Evolutionary conservation across 805 yeast genomes (phyloP).

Genomic region (Pichia exigua): DNA sequence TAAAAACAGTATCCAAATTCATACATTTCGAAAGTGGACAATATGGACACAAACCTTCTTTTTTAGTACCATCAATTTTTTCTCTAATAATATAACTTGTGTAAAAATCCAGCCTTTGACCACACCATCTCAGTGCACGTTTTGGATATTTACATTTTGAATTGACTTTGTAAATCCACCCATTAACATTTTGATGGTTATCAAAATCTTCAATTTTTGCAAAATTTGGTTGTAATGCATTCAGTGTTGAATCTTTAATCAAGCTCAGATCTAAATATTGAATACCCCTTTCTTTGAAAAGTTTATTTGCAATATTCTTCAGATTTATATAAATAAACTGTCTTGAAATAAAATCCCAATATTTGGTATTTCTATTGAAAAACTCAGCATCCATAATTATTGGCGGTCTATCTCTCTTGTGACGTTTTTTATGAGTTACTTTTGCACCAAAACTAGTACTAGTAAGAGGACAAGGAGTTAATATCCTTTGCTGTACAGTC

Average conservation of each 20-base stretch:
- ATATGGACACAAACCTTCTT: slow-evolving; percentile 27
- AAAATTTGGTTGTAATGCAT: slow-evolving; percentile 4
- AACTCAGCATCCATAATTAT: not conserved
- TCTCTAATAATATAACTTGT: slow-evolving; percentile 17
- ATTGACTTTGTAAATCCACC: slow-evolving; percentile 9
- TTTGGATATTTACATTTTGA: not conserved
- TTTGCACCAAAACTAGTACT: not conserved
- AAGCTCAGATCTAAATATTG: not conserved
- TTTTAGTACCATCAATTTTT: slow-evolving; percentile 8
- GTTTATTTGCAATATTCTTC: not conserved
- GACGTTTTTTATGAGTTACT: not conserved
- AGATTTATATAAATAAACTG: not conserved
- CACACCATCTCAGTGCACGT: slow-evolving; percentile 7
- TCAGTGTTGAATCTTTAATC: not conserved
- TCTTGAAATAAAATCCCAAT: not conserved
- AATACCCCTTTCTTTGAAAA: not conserved
- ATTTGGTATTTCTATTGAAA: not conserved
- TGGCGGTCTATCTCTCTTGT: not conserved
- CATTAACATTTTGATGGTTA: slow-evolving; percentile 1
- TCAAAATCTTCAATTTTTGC: not conserved
- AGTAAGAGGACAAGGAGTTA: not conserved
- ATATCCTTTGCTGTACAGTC: not conserved
- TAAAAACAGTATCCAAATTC: slow-evolving; percentile 4
- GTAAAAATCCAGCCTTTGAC: slow-evolving; percentile 8
- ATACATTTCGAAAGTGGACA: slow-evolving; percentile 14